phyloP scores from a whole-genome alignment of 345 rosid species.

The Nephelium lappaceum region DNA sequence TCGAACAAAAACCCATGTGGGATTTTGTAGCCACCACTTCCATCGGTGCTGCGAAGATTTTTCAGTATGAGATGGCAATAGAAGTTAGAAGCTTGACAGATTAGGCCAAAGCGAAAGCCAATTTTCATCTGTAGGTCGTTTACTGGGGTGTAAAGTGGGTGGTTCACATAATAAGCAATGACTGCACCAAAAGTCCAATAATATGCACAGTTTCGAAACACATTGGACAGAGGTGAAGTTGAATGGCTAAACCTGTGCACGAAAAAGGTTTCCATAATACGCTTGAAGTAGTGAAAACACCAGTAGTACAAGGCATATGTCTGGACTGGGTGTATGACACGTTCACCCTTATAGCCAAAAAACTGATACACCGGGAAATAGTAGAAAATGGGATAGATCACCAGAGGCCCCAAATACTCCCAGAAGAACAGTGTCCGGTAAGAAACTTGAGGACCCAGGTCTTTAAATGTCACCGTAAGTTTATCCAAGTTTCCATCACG shows the following conservation, averaged over 20 bases:
- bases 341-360: slow-evolving; percentile 59
- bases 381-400: slow-evolving; percentile 53
- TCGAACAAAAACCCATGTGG: slow-evolving; percentile 54
- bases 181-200: slow-evolving; percentile 90
- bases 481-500: slow-evolving; percentile 39
- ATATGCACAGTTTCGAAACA: slow-evolving; percentile 91
- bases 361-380: slow-evolving; percentile 45
- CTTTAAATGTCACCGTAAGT: slow-evolving; percentile 48
- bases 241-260: slow-evolving; percentile 94
- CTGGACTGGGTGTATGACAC: slow-evolving; percentile 77
- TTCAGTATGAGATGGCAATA: slow-evolving; percentile 54
- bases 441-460: slow-evolving; percentile 55
- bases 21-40: slow-evolving; percentile 51
- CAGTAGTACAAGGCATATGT: slow-evolving; percentile 91
- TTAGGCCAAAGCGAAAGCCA: slow-evolving; percentile 45
- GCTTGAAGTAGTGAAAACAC: slow-evolving; percentile 96
- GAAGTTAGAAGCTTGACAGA: slow-evolving; percentile 52
- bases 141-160: slow-evolving; percentile 55
- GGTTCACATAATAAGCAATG: slow-evolving; percentile 84
- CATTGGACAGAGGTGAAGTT: slow-evolving; percentile 87
- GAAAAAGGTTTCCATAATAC: slow-evolving; percentile 94
- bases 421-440: slow-evolving; percentile 54
- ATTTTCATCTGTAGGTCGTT: slow-evolving; percentile 55
- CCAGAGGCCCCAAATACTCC: slow-evolving; percentile 73
- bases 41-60: slow-evolving; percentile 48